A percentile compares a stretch with the other conserved stretches of the same genome.
Conservation (phyloP, 805 yeast genomes). For the Clavispora vitiphila region DNA sequence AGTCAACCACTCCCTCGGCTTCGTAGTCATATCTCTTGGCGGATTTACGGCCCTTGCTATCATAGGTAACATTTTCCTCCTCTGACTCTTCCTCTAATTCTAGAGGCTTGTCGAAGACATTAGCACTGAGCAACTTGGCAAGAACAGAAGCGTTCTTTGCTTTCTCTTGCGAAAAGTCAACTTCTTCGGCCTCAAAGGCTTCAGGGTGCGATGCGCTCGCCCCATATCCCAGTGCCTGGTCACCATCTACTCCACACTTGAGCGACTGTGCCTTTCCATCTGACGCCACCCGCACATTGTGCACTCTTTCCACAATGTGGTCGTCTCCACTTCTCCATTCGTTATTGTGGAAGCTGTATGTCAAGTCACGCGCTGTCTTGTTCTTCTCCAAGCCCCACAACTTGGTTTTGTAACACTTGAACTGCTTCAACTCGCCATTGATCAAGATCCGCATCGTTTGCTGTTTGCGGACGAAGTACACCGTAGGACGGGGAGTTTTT, state of each 20-base stretch:
- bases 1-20: slow-evolving; percentile 21
- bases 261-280: neutral
- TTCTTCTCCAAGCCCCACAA: slow-evolving; percentile 88
- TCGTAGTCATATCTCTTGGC: slow-evolving; percentile 32
- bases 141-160: slow-evolving; percentile 41
- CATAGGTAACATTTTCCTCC: slow-evolving; percentile 38
- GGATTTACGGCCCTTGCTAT: slow-evolving; percentile 37
- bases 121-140: slow-evolving; percentile 41
- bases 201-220: neutral
- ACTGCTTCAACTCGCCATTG: slow-evolving; percentile 51
- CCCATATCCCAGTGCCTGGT: slow-evolving; percentile 25
- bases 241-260: slow-evolving; percentile 23
- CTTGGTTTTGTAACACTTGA: slow-evolving; percentile 66
- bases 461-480: slow-evolving; percentile 34
- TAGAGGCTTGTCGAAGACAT: slow-evolving; percentile 51
- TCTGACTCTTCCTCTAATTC: slow-evolving; percentile 33
- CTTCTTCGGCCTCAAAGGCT: neutral
- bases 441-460: slow-evolving; percentile 63
- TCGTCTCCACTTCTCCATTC: slow-evolving; percentile 78
- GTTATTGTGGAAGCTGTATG: slow-evolving; percentile 55
- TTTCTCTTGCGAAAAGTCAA: neutral
- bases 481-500: slow-evolving; percentile 43
- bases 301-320: slow-evolving; percentile 65
- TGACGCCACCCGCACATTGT: neutral
- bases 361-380: slow-evolving; percentile 56